A percentile compares a stretch with the other conserved stretches of the same genome.
Evolutionary conservation across 768 basidiomycete genomes (phyloP).

Genomic region (Trametes meyenii): DNA sequence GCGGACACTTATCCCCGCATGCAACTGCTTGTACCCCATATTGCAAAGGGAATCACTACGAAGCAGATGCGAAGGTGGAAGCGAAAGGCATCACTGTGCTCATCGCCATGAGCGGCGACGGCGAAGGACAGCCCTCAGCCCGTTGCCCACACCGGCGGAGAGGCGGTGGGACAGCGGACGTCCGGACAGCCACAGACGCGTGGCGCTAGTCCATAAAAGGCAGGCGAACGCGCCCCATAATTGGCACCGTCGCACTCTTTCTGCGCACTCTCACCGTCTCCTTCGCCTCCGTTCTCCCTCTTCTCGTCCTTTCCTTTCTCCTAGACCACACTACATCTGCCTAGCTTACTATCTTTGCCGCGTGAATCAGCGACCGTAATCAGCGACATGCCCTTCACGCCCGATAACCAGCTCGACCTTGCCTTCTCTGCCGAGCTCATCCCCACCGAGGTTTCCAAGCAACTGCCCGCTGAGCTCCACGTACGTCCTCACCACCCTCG

Average conservation of each 20-base stretch:
- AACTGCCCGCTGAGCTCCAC: constrained; percentile 67
- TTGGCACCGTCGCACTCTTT: constrained; percentile 3
- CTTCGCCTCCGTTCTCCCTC: neutral
- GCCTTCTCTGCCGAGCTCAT: constrained; percentile 77
- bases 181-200: constrained; percentile 12
- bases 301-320: constrained; percentile 6
- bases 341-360: neutral
- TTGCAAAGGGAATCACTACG: too few species aligned
- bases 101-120: too few species aligned
- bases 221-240: constrained; percentile 12
- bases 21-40: too few species aligned
- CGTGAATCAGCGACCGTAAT: neutral
- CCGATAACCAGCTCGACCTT: constrained; percentile 71
- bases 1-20: too few species aligned
- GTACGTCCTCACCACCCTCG: constrained; percentile 42
- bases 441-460: constrained; percentile 58
- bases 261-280: neutral
- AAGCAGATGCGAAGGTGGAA: too few species aligned
- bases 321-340: constrained; percentile 1
- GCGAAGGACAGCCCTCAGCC: too few species aligned
- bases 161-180: constrained; percentile 2
- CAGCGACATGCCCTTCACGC: constrained; percentile 49
- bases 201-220: neutral
- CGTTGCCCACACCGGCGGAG: neutral
- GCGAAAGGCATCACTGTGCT: too few species aligned